A percentile compares a stretch with the other conserved stretches of the same genome.
phyloP scores from a whole-genome alignment of 805 yeast genomes.

The Myxozyma kluyveri region DNA sequence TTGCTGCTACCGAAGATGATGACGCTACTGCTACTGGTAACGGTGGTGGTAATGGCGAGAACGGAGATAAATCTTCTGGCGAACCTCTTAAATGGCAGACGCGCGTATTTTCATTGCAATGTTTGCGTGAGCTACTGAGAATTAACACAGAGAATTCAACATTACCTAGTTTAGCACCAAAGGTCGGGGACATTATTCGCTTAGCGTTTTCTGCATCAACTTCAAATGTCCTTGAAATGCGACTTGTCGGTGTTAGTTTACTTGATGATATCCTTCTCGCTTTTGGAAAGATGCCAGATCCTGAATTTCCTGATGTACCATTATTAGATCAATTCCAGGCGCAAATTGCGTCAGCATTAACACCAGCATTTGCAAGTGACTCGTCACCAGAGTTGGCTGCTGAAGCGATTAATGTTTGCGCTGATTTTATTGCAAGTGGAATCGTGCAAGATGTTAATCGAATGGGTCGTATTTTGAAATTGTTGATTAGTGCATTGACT shows the following conservation, averaged over 20 bases:
- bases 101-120: constrained; percentile 40
- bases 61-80: too few relatives aligned
- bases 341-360: constrained; percentile 81
- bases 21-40: constrained; percentile 26
- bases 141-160: constrained; percentile 20
- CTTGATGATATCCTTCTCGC: constrained; percentile 60
- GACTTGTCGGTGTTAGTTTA: constrained; percentile 63
- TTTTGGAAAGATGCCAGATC: constrained; percentile 64
- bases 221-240: constrained; percentile 57
- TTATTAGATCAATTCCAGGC: constrained; percentile 92
- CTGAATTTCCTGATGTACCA: constrained; percentile 66
- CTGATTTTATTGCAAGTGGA: constrained; percentile 67
- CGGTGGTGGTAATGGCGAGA: constrained; percentile 25
- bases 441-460: constrained; percentile 49
- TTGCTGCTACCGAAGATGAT: constrained; percentile 34
- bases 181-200: constrained; percentile 60
- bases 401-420: constrained; percentile 72
- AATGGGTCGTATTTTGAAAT: constrained; percentile 56
- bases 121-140: constrained; percentile 37
- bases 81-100: constrained; percentile 48
- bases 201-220: constrained; percentile 81
- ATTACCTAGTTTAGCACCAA: constrained; percentile 32
- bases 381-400: constrained; percentile 72
- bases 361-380: constrained; percentile 77
- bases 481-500: constrained; percentile 65